A percentile compares a stretch with the other conserved stretches of the same genome.
These are phyloP conservation scores for Spirogloea muscicola DNA, from an alignment of 139 green algal species.

Conservation along the genomic window DNA sequence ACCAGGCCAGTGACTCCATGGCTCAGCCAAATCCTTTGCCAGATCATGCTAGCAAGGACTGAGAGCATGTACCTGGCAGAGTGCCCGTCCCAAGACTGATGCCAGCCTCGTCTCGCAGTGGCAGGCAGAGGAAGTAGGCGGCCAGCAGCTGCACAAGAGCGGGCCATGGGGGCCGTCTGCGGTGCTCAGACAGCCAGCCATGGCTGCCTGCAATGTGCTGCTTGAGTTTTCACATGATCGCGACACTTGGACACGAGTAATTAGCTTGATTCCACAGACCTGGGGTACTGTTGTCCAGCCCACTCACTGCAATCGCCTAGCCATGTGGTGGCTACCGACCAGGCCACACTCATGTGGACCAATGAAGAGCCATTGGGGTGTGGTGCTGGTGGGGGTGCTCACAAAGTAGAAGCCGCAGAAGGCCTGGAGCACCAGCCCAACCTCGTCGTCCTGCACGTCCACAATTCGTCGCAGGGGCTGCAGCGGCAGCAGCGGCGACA, in stretches of 20 bases:
- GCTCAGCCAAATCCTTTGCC: too few species aligned
- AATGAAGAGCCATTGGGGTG: background rate
- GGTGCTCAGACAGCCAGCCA: background rate
- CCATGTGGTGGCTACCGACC: too few species aligned
- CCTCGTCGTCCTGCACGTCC: conserved; percentile 20
- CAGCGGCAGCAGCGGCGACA: too few species aligned
- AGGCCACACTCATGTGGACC: background rate
- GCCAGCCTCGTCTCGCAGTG: conserved; percentile 66
- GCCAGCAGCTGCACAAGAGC: conserved; percentile 45
- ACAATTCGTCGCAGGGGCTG: conserved; percentile 15
- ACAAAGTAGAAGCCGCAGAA: conserved; percentile 33
- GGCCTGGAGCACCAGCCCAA: background rate
- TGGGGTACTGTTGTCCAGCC: too few species aligned
- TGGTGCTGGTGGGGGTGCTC: background rate
- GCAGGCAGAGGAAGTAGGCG: conserved; percentile 71
- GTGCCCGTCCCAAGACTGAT: conserved; percentile 56
- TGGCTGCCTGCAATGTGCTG: background rate
- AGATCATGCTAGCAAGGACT: too few species aligned
- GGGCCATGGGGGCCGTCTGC: background rate
- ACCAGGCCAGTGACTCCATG: too few species aligned
- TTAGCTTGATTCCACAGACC: too few species aligned
- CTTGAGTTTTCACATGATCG: background rate
- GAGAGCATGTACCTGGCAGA: too few species aligned
- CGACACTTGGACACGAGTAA: background rate
- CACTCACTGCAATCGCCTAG: too few species aligned